Base-by-base conservation (phyloP, 768 basidiomycete species). In the Ephemerocybe angulata region DNA sequence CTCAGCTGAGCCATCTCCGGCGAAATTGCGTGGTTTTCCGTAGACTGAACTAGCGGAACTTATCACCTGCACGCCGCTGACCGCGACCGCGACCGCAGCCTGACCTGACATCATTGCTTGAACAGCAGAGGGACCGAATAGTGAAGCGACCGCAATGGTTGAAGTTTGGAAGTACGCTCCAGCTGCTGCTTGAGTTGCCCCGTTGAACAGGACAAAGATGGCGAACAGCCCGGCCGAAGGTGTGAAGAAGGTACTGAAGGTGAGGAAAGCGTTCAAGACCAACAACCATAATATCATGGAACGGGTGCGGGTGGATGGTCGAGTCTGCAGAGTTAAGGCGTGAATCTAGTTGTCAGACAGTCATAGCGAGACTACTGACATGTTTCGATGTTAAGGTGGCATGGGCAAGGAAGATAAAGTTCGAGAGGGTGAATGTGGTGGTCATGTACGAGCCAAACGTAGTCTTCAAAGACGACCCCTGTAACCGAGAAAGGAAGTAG, bases 41-140 rank as follows among this genome's bases (percentile, higher is more conserved):
- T 74, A 76, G 15, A 88, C 71, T 8, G 86, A 86, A 1, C 80
- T 71, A 1, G 76, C 67, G 8, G 87, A 79, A 55, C 89, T 84
- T 30, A 84, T 57, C 7, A 93, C 78, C 62, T 94, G 91, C 0
- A 92, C 85, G 1, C 76, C 72, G 50, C 90, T 91, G 58, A 94
- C 85, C 1, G 83, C 84, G 12, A 95, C 89, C 0, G 86, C 93
- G 1, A 93, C 82, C 0, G 88, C 90, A 0, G 88, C 93, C 69
- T 94, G 90, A 11, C 91, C 93, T 2, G 90, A 83, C 77, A 94
- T 81, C 65, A 89, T 74, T 24, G 82, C 75, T 66, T 93, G 88
- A 50, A 94, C 79, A 12, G 84, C 84, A 6, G 76, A 67, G 2
- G 84, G 79, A 0, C 93, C 93, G 60, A 93, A 89, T 3, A 92